These are phyloP conservation scores for Naganishia vaughanmartiniae DNA, from an alignment of 768 basidiomycete genomes.

Conservation along the genomic window DNA sequence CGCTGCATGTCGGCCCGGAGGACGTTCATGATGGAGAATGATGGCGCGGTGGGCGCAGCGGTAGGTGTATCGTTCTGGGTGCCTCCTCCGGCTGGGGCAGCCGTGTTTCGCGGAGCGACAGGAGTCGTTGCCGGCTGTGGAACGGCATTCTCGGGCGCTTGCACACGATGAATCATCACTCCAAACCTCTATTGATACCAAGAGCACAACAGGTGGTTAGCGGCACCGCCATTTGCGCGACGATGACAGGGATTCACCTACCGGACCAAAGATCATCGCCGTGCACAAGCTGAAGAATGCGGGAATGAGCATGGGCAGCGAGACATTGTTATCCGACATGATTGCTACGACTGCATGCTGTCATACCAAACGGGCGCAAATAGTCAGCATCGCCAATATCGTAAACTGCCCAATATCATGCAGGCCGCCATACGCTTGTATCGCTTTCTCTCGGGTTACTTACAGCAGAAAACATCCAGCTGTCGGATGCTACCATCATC, in stretches of 20 bases:
- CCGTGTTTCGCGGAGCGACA: not conserved
- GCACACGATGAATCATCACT: conserved; percentile 74
- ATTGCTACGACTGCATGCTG: conserved; percentile 83
- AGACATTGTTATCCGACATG: conserved; percentile 74
- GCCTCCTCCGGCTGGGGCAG: not conserved
- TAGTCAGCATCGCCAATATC: not conserved
- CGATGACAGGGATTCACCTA: conserved; percentile 53
- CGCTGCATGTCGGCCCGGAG: conserved; percentile 22
- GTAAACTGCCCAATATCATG: not conserved
- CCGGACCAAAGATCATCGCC: conserved; percentile 74
- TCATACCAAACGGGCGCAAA: not conserved
- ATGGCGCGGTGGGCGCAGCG: not conserved
- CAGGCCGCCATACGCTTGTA: too few species aligned
- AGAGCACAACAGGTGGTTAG: conserved; percentile 22
- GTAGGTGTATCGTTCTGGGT: not conserved
- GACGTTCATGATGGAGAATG: conserved; percentile 16
- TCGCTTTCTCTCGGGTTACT: conserved; percentile 29
- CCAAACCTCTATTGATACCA: conserved; percentile 69
- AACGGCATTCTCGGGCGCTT: conserved; percentile 57
- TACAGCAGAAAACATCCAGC: conserved; percentile 75
- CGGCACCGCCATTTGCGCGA: not conserved
- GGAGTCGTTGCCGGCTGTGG: not conserved
- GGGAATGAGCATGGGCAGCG: conserved; percentile 75
- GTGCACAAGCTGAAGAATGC: conserved; percentile 77
- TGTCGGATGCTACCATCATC: conserved; percentile 72